Conservation (phyloP, 345 rosid species). For the Balakata baccata region DNA sequence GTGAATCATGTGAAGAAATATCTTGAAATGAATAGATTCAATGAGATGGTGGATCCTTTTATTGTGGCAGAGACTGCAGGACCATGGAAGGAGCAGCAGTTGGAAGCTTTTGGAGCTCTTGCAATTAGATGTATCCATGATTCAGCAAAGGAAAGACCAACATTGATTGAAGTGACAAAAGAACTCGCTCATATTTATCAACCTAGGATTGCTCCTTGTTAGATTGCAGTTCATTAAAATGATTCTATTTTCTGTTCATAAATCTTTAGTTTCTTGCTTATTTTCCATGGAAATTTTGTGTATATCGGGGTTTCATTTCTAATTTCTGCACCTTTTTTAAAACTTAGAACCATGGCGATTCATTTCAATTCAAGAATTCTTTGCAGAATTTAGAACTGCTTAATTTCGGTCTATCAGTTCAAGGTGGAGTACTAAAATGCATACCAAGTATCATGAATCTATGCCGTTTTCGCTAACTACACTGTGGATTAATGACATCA, state of each 20-base stretch:
- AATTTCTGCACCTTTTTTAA: too few species aligned
- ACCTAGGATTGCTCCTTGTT: not conserved
- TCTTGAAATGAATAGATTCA: not conserved
- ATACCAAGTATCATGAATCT: too few species aligned
- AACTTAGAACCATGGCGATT: too few species aligned
- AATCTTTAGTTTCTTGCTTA: too few species aligned
- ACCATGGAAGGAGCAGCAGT: not conserved
- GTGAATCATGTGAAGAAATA: not conserved
- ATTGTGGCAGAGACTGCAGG: slow-evolving; percentile 1
- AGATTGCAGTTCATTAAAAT: not conserved
- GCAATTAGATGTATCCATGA: not conserved
- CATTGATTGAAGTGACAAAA: slow-evolving; percentile 23
- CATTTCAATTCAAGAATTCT: too few species aligned
- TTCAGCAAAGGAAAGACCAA: slow-evolving; percentile 18
- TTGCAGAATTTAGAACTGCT: too few species aligned
- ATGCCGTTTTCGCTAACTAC: too few species aligned
- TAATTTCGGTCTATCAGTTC: too few species aligned
- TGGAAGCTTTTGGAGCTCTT: slow-evolving; percentile 6
- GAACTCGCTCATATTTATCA: slow-evolving; percentile 12
- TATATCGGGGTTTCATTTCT: too few species aligned
- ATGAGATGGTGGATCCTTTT: slow-evolving; percentile 17
- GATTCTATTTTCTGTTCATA: not conserved
- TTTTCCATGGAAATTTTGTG: too few species aligned
- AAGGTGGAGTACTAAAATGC: too few species aligned
- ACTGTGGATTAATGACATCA: too few species aligned